Evolutionary conservation across 805 yeast genomes (phyloP).

Genomic region (Candida palmyrensis): DNA sequence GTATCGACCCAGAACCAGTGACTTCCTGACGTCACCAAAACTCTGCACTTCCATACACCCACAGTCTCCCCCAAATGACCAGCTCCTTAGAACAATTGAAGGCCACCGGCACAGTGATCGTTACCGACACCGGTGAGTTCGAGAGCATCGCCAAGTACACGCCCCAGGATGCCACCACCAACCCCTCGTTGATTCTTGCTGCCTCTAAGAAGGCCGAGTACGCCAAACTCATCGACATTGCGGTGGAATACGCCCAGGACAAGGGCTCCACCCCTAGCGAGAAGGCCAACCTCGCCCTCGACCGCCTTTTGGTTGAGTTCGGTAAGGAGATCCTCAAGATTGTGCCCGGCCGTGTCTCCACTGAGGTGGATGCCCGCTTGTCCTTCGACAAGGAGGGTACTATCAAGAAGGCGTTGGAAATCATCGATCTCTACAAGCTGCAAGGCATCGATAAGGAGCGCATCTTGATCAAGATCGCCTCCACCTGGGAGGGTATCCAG

Average conservation of each 20-base stretch:
- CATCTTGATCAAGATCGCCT: constrained; percentile 91
- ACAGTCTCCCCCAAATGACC: neutral
- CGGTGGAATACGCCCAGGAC: constrained; percentile 73
- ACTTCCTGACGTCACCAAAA: no score
- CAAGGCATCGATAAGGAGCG: constrained; percentile 86
- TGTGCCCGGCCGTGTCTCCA: constrained; percentile 98
- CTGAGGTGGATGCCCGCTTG: constrained; percentile 98
- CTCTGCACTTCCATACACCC: neutral
- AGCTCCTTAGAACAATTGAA: constrained; percentile 87
- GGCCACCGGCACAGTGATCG: constrained; percentile 93
- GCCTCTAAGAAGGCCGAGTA: constrained; percentile 90
- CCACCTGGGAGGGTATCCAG: constrained; percentile 99
- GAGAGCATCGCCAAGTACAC: constrained; percentile 96
- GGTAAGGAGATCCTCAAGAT: constrained; percentile 89
- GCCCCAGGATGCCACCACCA: constrained; percentile 99
- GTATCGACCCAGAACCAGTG: no score
- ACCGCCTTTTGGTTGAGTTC: constrained; percentile 89
- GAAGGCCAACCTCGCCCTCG: constrained; percentile 80
- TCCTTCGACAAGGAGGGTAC: constrained; percentile 95
- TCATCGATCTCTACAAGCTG: constrained; percentile 81
- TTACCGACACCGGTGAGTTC: constrained; percentile 98
- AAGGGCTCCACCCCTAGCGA: constrained; percentile 54
- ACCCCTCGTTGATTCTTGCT: constrained; percentile 95
- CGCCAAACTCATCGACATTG: constrained; percentile 83
- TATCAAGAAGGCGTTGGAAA: constrained; percentile 85